Conservation (phyloP, 345 rosid genomes). For the Salix brachista region DNA sequence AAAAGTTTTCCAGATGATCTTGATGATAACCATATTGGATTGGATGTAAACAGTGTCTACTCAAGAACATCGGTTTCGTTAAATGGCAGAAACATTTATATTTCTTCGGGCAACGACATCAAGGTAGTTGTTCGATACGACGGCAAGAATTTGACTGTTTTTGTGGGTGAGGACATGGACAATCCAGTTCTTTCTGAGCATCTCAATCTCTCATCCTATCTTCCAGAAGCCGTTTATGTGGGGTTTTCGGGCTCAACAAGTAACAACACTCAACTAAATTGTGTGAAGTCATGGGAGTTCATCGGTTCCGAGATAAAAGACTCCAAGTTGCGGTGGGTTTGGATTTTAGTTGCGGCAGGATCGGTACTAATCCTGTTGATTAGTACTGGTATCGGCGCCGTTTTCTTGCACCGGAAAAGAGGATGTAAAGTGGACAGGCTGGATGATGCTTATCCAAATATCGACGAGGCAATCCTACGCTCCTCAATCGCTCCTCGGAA, state of each 20-base stretch:
- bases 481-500: slow-evolving; percentile 50
- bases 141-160: slow-evolving; percentile 43
- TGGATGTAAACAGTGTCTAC: slow-evolving; percentile 46
- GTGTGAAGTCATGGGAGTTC: slow-evolving; percentile 62
- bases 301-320: slow-evolving; percentile 25
- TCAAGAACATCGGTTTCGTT: slow-evolving; percentile 44
- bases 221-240: slow-evolving; percentile 46
- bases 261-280: slow-evolving; percentile 27
- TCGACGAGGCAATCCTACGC: slow-evolving; percentile 48
- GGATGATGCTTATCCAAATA: slow-evolving; percentile 34
- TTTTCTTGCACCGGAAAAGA: slow-evolving; percentile 30
- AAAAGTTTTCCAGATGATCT: slow-evolving; percentile 47
- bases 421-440: slow-evolving; percentile 11
- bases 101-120: slow-evolving; percentile 16
- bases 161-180: slow-evolving; percentile 17
- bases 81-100: slow-evolving; percentile 21
- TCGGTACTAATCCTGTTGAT: slow-evolving; percentile 6
- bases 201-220: slow-evolving; percentile 43
- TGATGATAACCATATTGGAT: slow-evolving; percentile 62
- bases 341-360: slow-evolving; percentile 24
- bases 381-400: not conserved
- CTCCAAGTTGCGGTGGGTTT: slow-evolving; percentile 21
- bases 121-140: slow-evolving; percentile 37
- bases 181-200: slow-evolving; percentile 34
- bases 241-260: slow-evolving; percentile 61